These are phyloP conservation scores for Pleurotus cornucopiae DNA, from an alignment of 768 basidiomycete genomes.

Conservation along the genomic window DNA sequence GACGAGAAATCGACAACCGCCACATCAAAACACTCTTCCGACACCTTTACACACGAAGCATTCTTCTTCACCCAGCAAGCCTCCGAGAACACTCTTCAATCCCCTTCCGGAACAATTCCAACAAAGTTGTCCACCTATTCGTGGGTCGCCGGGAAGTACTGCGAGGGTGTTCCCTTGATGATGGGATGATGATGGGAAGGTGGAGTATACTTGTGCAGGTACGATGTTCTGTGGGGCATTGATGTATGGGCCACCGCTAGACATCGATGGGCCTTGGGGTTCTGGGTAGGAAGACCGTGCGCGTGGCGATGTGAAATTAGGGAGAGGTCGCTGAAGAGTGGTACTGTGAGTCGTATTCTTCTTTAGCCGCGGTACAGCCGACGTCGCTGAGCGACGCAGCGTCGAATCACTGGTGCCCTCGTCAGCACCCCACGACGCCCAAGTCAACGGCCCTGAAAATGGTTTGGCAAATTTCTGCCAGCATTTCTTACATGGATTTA, in stretches of 20 bases:
- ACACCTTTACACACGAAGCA: slow-evolving; percentile 63
- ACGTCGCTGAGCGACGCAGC: not conserved
- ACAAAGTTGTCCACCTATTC: slow-evolving; percentile 66
- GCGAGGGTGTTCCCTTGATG: slow-evolving; percentile 39
- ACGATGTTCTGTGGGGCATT: not conserved
- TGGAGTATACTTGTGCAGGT: slow-evolving; percentile 6
- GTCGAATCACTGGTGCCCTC: slow-evolving; percentile 6
- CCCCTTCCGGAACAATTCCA: slow-evolving; percentile 64
- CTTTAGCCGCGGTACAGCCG: not conserved
- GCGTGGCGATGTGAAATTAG: slow-evolving; percentile 20
- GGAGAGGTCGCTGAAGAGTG: slow-evolving; percentile 35
- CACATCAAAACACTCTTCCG: slow-evolving; percentile 47
- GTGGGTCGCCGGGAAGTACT: slow-evolving; percentile 60
- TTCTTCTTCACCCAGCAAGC: slow-evolving; percentile 43
- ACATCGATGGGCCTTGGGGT: slow-evolving; percentile 11
- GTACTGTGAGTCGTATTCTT: slow-evolving; percentile 8
- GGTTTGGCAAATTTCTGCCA: slow-evolving; percentile 67
- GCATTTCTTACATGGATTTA: slow-evolving; percentile 66
- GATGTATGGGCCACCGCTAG: not conserved
- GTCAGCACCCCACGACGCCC: slow-evolving; percentile 33
- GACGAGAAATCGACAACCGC: not conserved
- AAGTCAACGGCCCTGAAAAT: slow-evolving; percentile 57
- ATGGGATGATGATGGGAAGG: slow-evolving; percentile 4
- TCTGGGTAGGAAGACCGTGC: slow-evolving; percentile 9
- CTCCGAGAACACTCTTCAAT: slow-evolving; percentile 35